Conservation (phyloP, 768 basidiomycete species). For the Clitopilus hobsonii region DNA sequence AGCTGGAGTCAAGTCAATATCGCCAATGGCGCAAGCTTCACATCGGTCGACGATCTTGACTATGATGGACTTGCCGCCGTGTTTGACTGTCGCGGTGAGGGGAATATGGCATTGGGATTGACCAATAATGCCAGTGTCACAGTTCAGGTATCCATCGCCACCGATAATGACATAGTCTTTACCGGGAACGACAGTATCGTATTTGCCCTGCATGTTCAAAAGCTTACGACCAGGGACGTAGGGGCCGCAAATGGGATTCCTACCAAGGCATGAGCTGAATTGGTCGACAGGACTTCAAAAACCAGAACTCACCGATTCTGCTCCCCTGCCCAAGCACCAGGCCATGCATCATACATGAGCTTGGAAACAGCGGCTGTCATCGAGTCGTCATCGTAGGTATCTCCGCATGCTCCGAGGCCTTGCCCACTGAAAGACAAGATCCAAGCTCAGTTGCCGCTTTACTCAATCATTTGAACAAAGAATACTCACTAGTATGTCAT, state of each 20-base stretch:
- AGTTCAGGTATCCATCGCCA: constrained; percentile 23
- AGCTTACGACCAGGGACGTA: constrained; percentile 21
- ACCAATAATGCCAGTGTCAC: constrained; percentile 3
- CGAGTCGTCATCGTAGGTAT: constrained; percentile 24
- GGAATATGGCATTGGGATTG: constrained; percentile 16
- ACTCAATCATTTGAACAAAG: not conserved
- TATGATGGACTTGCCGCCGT: constrained; percentile 26
- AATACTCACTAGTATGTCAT: constrained; percentile 27
- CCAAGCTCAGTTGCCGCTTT: not conserved
- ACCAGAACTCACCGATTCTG: constrained; percentile 18
- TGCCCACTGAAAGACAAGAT: constrained; percentile 14
- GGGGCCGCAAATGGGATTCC: constrained; percentile 26
- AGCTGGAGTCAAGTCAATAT: constrained; percentile 24
- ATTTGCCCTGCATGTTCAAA: constrained; percentile 12
- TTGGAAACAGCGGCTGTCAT: constrained; percentile 25
- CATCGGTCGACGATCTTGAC: constrained; percentile 50
- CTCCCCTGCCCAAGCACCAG: constrained; percentile 16
- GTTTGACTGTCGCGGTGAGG: constrained; percentile 18
- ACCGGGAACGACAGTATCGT: constrained; percentile 16
- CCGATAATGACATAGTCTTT: constrained; percentile 16
- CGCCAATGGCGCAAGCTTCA: constrained; percentile 29
- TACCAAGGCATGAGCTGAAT: not conserved
- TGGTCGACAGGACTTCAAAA: not conserved
- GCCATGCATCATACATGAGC: constrained; percentile 21
- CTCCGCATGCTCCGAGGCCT: constrained; percentile 25